Base-by-base conservation (phyloP, 495 filamentous ascomycete genomes). In the Penicillium verhagenii region DNA sequence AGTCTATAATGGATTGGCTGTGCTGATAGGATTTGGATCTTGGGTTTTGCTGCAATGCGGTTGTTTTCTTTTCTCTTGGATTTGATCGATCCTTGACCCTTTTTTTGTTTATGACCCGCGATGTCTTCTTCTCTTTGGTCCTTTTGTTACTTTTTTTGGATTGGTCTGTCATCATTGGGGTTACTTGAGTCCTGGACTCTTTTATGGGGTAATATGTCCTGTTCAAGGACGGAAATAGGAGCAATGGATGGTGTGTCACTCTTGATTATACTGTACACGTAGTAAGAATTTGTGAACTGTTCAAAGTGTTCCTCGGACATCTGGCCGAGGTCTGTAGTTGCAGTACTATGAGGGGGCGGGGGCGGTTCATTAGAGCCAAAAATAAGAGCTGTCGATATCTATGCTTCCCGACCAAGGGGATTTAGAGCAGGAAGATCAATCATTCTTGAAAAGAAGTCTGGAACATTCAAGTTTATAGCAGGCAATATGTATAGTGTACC, bases 31-130 rank as follows among this genome's bases (percentile, higher is more conserved):
- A 38, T 21, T 9, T 42, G 1, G 14, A 35, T 4, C 14, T 1
- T 2, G 33, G 33, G 13, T 6, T 35, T 35, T 13, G 29, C 29
- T 21, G 38, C 38, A 42, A 31, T 29, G 47, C 6, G 13, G 31
- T 37, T n/a, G 0, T 9, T 8, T 44, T 33, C 16, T 18, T 37
- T 53, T 25, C 26, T 43, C 25, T 31, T 42, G 25, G 40, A 19
- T 54, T 6, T 14, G 44, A 33, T 28, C 33, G 45, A 20, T 35
- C 23, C 45, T 40, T 14, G 48, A 50, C 46, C 14, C 55, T 56
- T 56, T 59, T 51, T 58, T 53, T 59, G 61, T 48, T 61, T 20
- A 63, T 63, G 60, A 62, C 68, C 58, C 53, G 57, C 56, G 37
- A 69, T 64, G 66, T 50, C 58, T 61, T 54, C 43, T 52, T 55